These are phyloP conservation scores for Phytophthora pini DNA, from an alignment of 352 stramenopile genomes.

Conservation along the genomic window DNA sequence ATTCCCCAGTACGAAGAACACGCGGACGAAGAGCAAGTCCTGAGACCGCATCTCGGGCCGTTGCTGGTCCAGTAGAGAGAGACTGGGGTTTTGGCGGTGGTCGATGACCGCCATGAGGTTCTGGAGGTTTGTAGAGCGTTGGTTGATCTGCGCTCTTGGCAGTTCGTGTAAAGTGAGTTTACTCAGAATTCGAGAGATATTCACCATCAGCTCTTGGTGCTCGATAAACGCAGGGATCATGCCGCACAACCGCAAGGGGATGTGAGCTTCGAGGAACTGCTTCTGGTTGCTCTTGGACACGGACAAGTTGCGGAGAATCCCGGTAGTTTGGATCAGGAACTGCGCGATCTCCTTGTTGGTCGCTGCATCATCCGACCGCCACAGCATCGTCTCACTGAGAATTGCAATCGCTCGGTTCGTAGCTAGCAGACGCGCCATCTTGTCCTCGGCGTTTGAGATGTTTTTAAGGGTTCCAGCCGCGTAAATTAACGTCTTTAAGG, in stretches of 20 bases:
- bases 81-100: conserved; percentile 38
- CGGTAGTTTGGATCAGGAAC: conserved; percentile 72
- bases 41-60: conserved; percentile 47
- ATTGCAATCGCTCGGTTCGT: conserved; percentile 67
- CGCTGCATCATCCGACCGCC: conserved; percentile 29
- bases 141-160: conserved; percentile 75
- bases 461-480: conserved; percentile 78
- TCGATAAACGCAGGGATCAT: conserved; percentile 50
- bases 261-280: conserved; percentile 68
- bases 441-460: conserved; percentile 61
- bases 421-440: conserved; percentile 67
- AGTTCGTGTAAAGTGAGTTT: conserved; percentile 85
- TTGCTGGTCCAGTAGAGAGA: conserved; percentile 47
- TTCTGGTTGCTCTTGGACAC: conserved; percentile 66
- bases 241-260: conserved; percentile 55
- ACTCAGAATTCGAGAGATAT: conserved; percentile 79
- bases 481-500: conserved; percentile 69
- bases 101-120: conserved; percentile 63
- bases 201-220: conserved; percentile 79
- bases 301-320: conserved; percentile 72
- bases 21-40: conserved; percentile 69
- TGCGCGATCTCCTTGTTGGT: conserved; percentile 72
- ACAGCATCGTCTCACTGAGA: conserved; percentile 58
- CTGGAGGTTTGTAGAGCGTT: conserved; percentile 40
- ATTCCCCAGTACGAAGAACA: conserved; percentile 88